Evolutionary conservation across 192 early-diverging fungal species (phyloP).

Genomic region (Rhizoclosmatium globosum): DNA sequence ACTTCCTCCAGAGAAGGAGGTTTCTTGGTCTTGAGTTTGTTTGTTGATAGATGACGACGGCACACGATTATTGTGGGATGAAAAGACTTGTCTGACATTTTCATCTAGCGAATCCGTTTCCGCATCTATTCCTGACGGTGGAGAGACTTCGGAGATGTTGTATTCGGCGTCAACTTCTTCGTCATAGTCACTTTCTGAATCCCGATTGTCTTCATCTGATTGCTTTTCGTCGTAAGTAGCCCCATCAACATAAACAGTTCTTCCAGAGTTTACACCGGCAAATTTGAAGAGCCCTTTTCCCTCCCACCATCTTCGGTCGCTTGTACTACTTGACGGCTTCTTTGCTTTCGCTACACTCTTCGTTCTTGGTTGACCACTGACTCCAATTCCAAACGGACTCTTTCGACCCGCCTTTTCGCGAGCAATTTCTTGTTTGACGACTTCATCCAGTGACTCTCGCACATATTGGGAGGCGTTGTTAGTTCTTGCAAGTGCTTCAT

Average conservation of each 20-base stretch:
- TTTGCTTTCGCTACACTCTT: background rate
- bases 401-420: background rate
- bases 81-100: too few relatives aligned
- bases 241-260: background rate
- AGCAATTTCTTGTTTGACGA: background rate
- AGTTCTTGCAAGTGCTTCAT: background rate
- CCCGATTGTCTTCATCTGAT: background rate
- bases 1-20: background rate
- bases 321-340: background rate
- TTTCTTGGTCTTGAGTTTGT: background rate
- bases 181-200: background rate
- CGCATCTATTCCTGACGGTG: background rate
- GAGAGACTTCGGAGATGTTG: background rate
- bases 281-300: background rate
- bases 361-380: too few relatives aligned
- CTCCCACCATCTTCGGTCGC: slow-evolving; percentile 5
- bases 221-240: background rate
- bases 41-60: background rate
- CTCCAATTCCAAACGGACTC: too few relatives aligned
- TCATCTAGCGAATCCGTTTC: too few relatives aligned
- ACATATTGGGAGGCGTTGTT: background rate
- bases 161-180: background rate
- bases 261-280: background rate
- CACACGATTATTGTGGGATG: too few relatives aligned
- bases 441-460: background rate